Conservation (phyloP, 1,284 basidiomycete genomes). For the Singerocomus rubriflavus region DNA sequence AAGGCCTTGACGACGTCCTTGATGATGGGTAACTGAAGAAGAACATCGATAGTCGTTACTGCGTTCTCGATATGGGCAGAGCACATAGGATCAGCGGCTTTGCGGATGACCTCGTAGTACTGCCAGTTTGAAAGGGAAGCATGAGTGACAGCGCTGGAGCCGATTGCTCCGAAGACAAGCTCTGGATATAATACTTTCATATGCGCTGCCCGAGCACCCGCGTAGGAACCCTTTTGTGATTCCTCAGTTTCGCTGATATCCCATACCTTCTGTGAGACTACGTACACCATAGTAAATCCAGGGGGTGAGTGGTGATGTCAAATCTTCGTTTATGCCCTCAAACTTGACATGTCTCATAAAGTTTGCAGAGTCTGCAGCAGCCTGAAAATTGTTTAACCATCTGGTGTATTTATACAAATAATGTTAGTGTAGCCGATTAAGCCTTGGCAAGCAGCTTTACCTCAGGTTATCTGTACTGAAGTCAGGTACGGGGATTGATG, state of each 20-base stretch:
- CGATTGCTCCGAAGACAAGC: slow-evolving; percentile 88
- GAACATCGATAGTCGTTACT: slow-evolving; percentile 59
- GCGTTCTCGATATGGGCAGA: slow-evolving; percentile 65
- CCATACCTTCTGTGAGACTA: neutral
- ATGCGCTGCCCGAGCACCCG: slow-evolving; percentile 91
- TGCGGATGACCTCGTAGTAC: slow-evolving; percentile 86
- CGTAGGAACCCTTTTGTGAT: slow-evolving; percentile 71
- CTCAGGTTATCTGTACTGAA: slow-evolving; percentile 80
- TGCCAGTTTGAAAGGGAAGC: slow-evolving; percentile 74
- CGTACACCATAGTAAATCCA: slow-evolving; percentile 96
- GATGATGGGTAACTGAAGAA: slow-evolving; percentile 49
- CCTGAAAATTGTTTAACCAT: slow-evolving; percentile 87
- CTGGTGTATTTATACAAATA: slow-evolving; percentile 35
- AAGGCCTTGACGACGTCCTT: slow-evolving; percentile 57
- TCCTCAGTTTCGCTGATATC: neutral
- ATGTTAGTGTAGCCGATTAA: neutral
- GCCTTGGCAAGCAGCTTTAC: slow-evolving; percentile 27
- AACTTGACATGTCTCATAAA: slow-evolving; percentile 86
- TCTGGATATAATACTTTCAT: slow-evolving; percentile 88
- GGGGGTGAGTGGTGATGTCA: slow-evolving; percentile 68
- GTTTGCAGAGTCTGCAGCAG: slow-evolving; percentile 88
- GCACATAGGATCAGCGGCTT: slow-evolving; percentile 71
- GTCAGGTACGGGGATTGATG: slow-evolving; percentile 76
- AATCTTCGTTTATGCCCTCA: slow-evolving; percentile 63
- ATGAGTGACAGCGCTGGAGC: slow-evolving; percentile 75